Evolutionary conservation across 2,329 filamentous ascomycete species (phyloP).

Genomic region (Zymoseptoria ardabiliae): DNA sequence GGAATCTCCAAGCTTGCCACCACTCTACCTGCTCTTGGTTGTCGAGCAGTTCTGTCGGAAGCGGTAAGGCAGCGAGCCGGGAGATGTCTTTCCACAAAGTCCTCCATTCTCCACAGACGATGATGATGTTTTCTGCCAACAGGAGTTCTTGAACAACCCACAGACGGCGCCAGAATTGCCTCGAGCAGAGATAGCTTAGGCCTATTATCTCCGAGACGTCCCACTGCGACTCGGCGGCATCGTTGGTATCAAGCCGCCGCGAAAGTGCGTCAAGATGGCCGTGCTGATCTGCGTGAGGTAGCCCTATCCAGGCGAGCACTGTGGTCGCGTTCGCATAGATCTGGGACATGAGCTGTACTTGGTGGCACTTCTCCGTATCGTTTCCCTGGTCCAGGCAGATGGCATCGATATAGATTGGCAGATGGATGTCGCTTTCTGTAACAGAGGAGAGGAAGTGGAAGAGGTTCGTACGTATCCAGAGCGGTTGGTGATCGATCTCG

Average conservation of each 20-base stretch:
- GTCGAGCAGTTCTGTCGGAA: neutral
- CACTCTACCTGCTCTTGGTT: neutral
- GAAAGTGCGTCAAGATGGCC: neutral
- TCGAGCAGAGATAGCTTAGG: conserved; percentile 1
- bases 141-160: conserved; percentile 1
- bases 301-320: neutral
- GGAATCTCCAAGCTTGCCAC: conserved; percentile 1
- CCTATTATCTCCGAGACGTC: neutral
- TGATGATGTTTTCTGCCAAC: neutral
- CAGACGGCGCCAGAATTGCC: neutral
- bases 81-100: neutral
- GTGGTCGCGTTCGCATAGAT: neutral
- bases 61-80: neutral
- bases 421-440: neutral
- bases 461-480: neutral
- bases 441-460: neutral
- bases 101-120: neutral
- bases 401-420: conserved; percentile 1
- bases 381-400: conserved; percentile 2
- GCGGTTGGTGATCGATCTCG: neutral
- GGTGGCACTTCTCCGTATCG: neutral
- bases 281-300: neutral
- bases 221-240: neutral
- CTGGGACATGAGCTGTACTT: neutral
- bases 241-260: neutral